Base-by-base conservation (phyloP, 139 green algal species). In the Chlorella sorokiniana region DNA sequence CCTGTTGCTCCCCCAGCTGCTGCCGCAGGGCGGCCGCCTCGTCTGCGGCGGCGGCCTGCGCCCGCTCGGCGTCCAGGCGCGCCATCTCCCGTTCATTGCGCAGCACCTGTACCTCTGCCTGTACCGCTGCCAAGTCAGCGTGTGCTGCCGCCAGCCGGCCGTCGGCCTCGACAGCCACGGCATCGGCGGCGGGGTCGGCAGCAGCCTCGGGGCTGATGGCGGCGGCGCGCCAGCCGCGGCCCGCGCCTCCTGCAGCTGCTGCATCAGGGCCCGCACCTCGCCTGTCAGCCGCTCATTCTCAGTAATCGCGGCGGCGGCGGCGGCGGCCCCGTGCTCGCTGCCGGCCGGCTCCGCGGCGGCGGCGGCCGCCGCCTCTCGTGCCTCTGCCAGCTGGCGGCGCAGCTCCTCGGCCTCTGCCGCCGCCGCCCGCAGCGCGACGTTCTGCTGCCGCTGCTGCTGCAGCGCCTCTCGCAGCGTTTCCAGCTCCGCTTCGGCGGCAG, bases 261-360 rank as follows among this genome's bases (percentile, higher is more conserved):
- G 27, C 59, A 20, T 33, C 75, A 81, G n/a, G 40, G 52, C 27
- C 75, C 62, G 75, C 29, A 81, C 75, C 59, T 72, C 14, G 6
- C 23, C n/a, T 9, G 18, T 38, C 29, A 71, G 29, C n/a, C 41
- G 37, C 40, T 72, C 59, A 25, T 81, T 81, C 59, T 81, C 40
- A 23, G 75, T 40, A 29, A 75, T 56, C 5, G 68, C 41, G 0
- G 68, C 68, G 4, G 41, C 38, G 2, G 41, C 40, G 37, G 68
- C 42, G 10, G 68, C 68, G 22, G 41, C 62, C n/a, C n/a, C n/a
- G n/a, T n/a, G n/a, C n/a, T n/a, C n/a, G n/a, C n/a, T 42, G 63
- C 6, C 63, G 42, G 63, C 59, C 9, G 59, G 11, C 9, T 65
- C 25, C 2, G 65, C 65, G 33, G 35, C 65, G 48, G 65, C 35